A percentile compares a stretch with the other conserved stretches of the same genome.
Conservation (phyloP, 2,329 filamentous ascomycete species). For the Microascus cirrosus region DNA sequence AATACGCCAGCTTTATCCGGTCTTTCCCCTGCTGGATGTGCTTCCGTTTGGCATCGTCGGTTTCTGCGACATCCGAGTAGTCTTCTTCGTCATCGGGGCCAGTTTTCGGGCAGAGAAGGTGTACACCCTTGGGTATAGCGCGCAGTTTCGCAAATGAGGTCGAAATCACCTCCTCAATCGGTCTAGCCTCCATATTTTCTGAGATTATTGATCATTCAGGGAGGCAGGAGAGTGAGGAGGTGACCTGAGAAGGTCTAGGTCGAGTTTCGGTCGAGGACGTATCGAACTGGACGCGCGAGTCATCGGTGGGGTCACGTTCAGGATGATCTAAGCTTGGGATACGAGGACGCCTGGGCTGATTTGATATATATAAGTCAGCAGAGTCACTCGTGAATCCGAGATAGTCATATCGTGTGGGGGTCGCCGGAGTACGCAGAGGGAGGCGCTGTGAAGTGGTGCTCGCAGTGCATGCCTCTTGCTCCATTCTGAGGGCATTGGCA, state of each 20-base stretch:
- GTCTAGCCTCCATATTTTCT: conserved; percentile 20
- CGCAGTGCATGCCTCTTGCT: neutral
- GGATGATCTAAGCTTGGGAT: neutral
- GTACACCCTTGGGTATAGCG: conserved; percentile 34
- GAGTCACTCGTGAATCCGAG: neutral
- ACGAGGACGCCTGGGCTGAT: neutral
- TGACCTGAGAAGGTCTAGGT: neutral
- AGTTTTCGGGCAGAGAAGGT: conserved; percentile 59
- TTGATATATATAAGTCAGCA: too few relatives aligned
- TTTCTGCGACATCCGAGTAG: conserved; percentile 37
- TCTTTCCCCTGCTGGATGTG: conserved; percentile 42
- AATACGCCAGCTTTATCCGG: conserved; percentile 52
- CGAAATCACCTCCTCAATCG: conserved; percentile 26
- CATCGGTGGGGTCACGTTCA: neutral
- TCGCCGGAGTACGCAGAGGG: too few relatives aligned
- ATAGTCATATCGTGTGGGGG: neutral
- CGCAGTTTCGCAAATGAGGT: conserved; percentile 31
- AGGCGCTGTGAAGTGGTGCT: neutral
- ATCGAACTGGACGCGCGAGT: neutral
- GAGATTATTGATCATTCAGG: neutral
- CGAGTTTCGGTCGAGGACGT: neutral
- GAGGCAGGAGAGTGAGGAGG: neutral
- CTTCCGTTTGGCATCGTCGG: conserved; percentile 35
- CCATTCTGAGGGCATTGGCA: neutral
- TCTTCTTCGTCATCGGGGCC: conserved; percentile 51